Evolutionary conservation across 306 rosid genomes (phyloP).

Genomic region (Cucumis melo): DNA sequence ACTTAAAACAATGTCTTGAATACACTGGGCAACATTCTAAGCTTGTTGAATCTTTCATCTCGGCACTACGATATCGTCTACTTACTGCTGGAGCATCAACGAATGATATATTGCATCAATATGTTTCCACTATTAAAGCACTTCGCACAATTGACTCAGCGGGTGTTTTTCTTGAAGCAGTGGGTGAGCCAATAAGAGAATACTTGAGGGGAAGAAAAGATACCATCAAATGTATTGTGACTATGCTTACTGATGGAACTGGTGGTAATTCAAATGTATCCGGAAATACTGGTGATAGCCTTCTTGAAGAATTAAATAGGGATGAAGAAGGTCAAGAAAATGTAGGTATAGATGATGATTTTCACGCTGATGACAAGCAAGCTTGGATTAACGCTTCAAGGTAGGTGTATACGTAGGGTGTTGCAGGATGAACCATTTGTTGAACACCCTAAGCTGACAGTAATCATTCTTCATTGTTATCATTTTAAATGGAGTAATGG

Average conservation of each 20-base stretch:
- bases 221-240: conserved; percentile 92
- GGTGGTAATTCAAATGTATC: conserved; percentile 71
- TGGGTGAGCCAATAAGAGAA: conserved; percentile 94
- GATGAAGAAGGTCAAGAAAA: conserved; percentile 85
- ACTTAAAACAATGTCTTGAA: conserved; percentile 79
- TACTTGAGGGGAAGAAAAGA: conserved; percentile 94
- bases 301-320: conserved; percentile 93
- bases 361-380: conserved; percentile 81
- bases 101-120: conserved; percentile 93
- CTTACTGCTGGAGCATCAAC: conserved; percentile 99
- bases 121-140: conserved; percentile 91
- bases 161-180: conserved; percentile 94
- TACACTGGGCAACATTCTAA: conserved; percentile 96
- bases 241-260: conserved; percentile 92
- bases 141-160: conserved; percentile 92
- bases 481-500: background rate
- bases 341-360: conserved; percentile 63
- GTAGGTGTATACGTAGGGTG: conserved; percentile 22
- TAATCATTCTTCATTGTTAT: background rate
- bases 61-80: conserved; percentile 78
- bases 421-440: background rate
- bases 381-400: conserved; percentile 78
- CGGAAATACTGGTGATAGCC: conserved; percentile 91
- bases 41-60: conserved; percentile 91
- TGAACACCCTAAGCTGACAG: background rate